These are phyloP conservation scores for Neoconidiobolus thromboides DNA, from an alignment of 371 early-diverging fungal species.

Conservation along the genomic window DNA sequence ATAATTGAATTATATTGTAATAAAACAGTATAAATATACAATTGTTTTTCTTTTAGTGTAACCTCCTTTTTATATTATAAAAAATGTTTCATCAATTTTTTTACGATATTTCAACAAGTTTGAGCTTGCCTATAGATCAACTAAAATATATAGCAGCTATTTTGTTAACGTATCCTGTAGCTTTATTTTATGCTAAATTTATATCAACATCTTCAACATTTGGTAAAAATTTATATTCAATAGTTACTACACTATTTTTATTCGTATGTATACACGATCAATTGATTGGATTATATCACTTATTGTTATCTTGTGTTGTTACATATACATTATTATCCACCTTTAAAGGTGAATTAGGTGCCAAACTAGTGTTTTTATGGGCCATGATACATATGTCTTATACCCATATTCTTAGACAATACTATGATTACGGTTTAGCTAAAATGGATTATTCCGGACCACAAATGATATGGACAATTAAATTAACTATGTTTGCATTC, in stretches of 20 bases:
- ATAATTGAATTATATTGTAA: too few species aligned
- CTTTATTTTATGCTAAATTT: conserved; percentile 19
- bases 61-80: too few species aligned
- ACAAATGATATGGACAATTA: conserved; percentile 80
- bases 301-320: conserved; percentile 28
- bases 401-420: conserved; percentile 32
- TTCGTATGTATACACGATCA: conserved; percentile 36
- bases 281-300: conserved; percentile 35
- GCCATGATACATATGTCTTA: conserved; percentile 50
- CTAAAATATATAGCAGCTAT: conserved; percentile 16
- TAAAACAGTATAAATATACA: too few species aligned
- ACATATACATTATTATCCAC: conserved; percentile 31
- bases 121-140: conserved; percentile 16
- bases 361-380: conserved; percentile 42
- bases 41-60: too few species aligned
- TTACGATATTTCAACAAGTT: conserved; percentile 1
- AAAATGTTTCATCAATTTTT: not conserved
- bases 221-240: conserved; percentile 48
- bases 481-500: conserved; percentile 72
- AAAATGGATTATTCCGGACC: conserved; percentile 68
- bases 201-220: conserved; percentile 18
- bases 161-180: conserved; percentile 17
- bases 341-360: conserved; percentile 25
- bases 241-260: conserved; percentile 32
- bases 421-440: conserved; percentile 25